Evolutionary conservation across 345 rosid species (phyloP).

Genomic region (Combretum micranthum): DNA sequence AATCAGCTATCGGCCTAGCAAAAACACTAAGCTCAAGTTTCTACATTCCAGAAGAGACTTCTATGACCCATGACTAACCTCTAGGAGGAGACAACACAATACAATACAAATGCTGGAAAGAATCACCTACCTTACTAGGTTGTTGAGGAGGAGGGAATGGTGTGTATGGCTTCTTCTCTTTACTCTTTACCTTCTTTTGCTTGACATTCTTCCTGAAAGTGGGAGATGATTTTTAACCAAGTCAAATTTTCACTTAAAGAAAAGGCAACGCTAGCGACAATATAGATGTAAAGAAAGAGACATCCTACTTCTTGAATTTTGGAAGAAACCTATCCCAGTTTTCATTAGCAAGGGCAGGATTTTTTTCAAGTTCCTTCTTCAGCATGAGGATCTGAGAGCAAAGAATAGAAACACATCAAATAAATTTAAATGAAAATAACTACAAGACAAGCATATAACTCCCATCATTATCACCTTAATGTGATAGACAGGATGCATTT

Average conservation of each 20-base stretch:
- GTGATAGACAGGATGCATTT: constrained; percentile 87
- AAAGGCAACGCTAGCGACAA: background rate
- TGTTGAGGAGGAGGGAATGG: constrained; percentile 87
- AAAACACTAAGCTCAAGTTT: no score
- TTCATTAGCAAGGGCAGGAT: constrained; percentile 70
- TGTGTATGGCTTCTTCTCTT: constrained; percentile 74
- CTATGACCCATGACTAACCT: no score
- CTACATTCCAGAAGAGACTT: no score
- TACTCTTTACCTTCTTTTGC: constrained; percentile 68
- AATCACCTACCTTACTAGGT: constrained; percentile 63
- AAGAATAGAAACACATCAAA: constrained; percentile 2
- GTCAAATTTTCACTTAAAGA: constrained; percentile 3
- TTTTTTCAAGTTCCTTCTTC: constrained; percentile 76
- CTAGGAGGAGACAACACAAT: no score
- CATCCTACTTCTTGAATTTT: constrained; percentile 57
- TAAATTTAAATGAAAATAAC: constrained; percentile 8
- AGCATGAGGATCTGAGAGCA: constrained; percentile 68
- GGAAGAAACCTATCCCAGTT: constrained; percentile 94
- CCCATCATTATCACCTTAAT: constrained; percentile 45
- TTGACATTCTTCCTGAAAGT: constrained; percentile 65
- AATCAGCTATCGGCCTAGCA: no score
- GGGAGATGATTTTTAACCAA: constrained; percentile 1
- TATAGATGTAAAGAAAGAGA: constrained; percentile 1
- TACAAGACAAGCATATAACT: background rate
- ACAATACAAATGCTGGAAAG: background rate